Evolutionary conservation across 225 moss, liverwort and hornwort species (phyloP).

Genomic region (Climacium dendroides): DNA sequence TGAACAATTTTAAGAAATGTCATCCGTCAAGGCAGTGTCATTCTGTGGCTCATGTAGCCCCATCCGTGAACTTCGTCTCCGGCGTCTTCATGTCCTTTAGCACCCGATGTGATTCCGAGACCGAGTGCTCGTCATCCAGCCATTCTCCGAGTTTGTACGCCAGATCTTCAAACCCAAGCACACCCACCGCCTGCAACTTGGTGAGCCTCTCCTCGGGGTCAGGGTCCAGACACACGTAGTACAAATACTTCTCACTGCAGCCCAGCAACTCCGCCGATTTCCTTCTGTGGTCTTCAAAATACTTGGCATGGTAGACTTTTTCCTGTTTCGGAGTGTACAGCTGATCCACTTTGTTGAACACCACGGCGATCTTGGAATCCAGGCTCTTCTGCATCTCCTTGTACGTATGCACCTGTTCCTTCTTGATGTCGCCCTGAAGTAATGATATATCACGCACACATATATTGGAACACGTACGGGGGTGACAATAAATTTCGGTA

Average conservation of each 20-base stretch:
- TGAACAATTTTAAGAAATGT: too few relatives aligned
- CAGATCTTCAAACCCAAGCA: background rate
- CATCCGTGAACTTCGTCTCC: too few relatives aligned
- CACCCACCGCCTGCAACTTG: background rate
- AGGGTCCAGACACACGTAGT: background rate
- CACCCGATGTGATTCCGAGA: background rate
- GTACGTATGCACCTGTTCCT: background rate
- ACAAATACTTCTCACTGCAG: background rate
- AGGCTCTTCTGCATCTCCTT: background rate
- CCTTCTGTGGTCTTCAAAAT: background rate
- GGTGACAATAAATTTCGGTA: background rate
- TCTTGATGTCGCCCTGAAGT: background rate
- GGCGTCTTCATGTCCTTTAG: background rate
- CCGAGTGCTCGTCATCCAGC: background rate
- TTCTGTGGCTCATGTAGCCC: too few relatives aligned
- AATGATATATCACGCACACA: too few relatives aligned
- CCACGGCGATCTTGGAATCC: background rate
- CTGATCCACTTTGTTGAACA: background rate
- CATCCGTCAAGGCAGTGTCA: background rate
- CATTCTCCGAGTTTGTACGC: background rate
- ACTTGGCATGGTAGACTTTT: background rate
- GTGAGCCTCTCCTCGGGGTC: background rate
- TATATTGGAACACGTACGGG: background rate
- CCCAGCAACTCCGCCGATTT: background rate
- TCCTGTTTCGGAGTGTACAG: fast-evolving